Percentiles rank a stretch among this genome's conserved stretches.
phyloP scores from a whole-genome alignment of 2,329 filamentous ascomycete species.

The Zasmidium cellare region DNA sequence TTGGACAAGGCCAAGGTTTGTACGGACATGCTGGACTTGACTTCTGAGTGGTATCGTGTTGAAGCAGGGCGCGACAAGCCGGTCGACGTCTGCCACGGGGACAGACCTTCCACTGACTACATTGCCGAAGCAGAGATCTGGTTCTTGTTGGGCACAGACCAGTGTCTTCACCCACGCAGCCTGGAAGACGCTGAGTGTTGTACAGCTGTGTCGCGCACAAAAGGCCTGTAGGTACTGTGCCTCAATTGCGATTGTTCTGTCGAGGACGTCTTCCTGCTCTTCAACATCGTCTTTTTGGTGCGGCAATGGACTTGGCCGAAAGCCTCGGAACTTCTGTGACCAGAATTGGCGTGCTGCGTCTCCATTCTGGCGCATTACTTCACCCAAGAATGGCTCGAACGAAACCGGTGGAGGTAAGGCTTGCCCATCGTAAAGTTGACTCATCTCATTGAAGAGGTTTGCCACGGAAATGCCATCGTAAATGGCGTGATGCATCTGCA shows the following conservation, averaged over 20 bases:
- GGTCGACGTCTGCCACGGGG: slow-evolving; percentile 64
- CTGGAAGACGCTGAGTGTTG: slow-evolving; percentile 67
- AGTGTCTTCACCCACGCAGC: slow-evolving; percentile 70
- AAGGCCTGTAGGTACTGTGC: slow-evolving; percentile 47
- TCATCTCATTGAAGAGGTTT: slow-evolving; percentile 68
- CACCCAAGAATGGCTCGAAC: slow-evolving; percentile 65
- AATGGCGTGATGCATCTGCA: slow-evolving; percentile 75
- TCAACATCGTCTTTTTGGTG: neutral
- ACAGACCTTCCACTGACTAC: slow-evolving; percentile 77
- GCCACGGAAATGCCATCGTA: slow-evolving; percentile 82
- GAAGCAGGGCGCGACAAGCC: slow-evolving; percentile 85
- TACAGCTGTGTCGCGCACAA: slow-evolving; percentile 55
- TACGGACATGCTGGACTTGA: slow-evolving; percentile 48
- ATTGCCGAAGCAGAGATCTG: slow-evolving; percentile 83
- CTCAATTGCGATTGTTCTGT: slow-evolving; percentile 6
- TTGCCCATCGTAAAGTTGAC: slow-evolving; percentile 54
- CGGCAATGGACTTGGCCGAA: slow-evolving; percentile 49
- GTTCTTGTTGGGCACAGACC: slow-evolving; percentile 52
- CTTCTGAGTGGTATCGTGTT: slow-evolving; percentile 78
- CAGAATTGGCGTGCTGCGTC: slow-evolving; percentile 64
- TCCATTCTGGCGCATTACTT: slow-evolving; percentile 55
- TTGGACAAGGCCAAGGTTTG: slow-evolving; percentile 60
- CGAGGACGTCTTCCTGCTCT: slow-evolving; percentile 6
- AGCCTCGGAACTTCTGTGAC: slow-evolving; percentile 56
- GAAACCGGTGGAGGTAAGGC: slow-evolving; percentile 52